A percentile compares a stretch with the other conserved stretches of the same genome.
These are phyloP conservation scores for Magnolia changhungtana DNA, from an alignment of 164 flowering plant genomes.

Conservation along the genomic window DNA sequence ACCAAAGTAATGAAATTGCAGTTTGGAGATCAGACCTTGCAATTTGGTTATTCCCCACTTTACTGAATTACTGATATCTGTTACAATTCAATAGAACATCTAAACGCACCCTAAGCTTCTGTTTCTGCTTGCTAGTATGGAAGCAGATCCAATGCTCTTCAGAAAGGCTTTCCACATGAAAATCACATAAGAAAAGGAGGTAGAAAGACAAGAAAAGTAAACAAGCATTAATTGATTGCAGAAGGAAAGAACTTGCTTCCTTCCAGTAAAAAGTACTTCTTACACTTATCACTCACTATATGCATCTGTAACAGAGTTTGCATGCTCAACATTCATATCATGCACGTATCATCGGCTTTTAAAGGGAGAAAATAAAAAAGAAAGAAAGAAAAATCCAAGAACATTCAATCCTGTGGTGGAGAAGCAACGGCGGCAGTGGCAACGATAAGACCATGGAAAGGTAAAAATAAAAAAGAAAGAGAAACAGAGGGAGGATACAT, in stretches of 20 bases:
- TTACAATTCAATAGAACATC: too few species aligned
- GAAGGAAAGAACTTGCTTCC: not conserved
- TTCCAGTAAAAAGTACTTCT: not conserved
- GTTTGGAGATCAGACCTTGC: too few species aligned
- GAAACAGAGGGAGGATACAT: not conserved
- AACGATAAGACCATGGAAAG: not conserved
- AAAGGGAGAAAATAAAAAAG: constrained; percentile 10
- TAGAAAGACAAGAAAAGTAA: not conserved
- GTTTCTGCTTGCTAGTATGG: too few species aligned
- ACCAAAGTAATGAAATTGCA: too few species aligned
- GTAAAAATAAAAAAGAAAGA: not conserved
- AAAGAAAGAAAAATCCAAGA: constrained; percentile 20
- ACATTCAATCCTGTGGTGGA: constrained; percentile 22
- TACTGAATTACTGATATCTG: too few species aligned
- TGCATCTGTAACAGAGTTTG: constrained; percentile 8
- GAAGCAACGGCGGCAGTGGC: not conserved
- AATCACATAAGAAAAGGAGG: too few species aligned
- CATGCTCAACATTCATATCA: constrained; percentile 27
- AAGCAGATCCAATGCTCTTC: too few species aligned
- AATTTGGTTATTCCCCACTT: too few species aligned
- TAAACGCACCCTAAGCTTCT: too few species aligned
- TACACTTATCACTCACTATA: not conserved
- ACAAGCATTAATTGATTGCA: not conserved
- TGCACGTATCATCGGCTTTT: constrained; percentile 21
- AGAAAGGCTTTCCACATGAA: too few species aligned